Evolutionary conservation across 345 rosid species (phyloP).

Genomic region (Arabidopsis arenosa): DNA sequence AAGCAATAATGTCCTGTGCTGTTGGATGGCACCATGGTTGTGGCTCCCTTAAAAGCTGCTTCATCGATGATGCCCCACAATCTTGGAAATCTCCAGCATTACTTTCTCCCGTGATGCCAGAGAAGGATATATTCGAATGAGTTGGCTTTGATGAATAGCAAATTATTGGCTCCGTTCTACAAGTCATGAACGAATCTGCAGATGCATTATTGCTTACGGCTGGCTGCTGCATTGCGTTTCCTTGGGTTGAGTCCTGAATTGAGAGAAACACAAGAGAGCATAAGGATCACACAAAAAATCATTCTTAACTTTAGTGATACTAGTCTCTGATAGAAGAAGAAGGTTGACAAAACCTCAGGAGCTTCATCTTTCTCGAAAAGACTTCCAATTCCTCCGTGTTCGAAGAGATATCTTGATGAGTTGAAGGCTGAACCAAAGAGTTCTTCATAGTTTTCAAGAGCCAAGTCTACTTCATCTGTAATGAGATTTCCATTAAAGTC

Average conservation of each 20-base stretch:
- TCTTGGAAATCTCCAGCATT: slow-evolving; percentile 79
- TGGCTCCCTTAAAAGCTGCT: slow-evolving; percentile 75
- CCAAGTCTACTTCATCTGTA: slow-evolving; percentile 84
- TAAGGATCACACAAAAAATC: neutral
- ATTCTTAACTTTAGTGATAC: neutral
- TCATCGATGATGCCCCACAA: slow-evolving; percentile 71
- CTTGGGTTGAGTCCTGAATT: slow-evolving; percentile 43
- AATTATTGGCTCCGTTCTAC: slow-evolving; percentile 79
- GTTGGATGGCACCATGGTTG: slow-evolving; percentile 72
- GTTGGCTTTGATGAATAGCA: slow-evolving; percentile 58
- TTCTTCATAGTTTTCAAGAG: slow-evolving; percentile 88
- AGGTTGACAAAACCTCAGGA: slow-evolving; percentile 37
- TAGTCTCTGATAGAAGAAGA: neutral
- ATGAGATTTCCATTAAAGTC: slow-evolving; percentile 63
- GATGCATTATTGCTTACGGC: slow-evolving; percentile 81
- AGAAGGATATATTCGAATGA: slow-evolving; percentile 78
- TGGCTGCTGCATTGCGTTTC: slow-evolving; percentile 61
- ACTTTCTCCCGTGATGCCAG: slow-evolving; percentile 79
- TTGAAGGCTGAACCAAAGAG: slow-evolving; percentile 84
- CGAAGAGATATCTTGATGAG: slow-evolving; percentile 78
- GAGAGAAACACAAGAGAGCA: neutral
- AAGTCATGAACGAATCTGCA: slow-evolving; percentile 77
- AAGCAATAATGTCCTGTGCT: slow-evolving; percentile 57
- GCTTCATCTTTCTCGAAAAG: slow-evolving; percentile 63
- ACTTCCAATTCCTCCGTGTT: slow-evolving; percentile 86